These are phyloP conservation scores for Penicillium fimorum DNA, from an alignment of 495 filamentous ascomycete species.

Conservation along the genomic window DNA sequence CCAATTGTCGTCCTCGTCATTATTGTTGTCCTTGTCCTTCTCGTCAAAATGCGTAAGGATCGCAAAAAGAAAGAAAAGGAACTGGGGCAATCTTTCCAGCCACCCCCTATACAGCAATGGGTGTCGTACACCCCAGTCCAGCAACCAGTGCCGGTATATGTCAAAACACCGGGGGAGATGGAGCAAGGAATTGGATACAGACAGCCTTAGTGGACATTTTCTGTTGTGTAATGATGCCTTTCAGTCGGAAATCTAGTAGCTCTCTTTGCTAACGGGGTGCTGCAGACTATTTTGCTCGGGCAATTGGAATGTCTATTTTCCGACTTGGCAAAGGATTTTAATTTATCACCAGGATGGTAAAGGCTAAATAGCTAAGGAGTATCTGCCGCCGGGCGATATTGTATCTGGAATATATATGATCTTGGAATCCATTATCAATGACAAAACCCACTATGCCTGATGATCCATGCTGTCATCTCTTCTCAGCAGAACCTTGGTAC, in stretches of 20 bases:
- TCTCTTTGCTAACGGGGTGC: neutral
- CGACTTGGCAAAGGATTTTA: neutral
- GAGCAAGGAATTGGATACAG: neutral
- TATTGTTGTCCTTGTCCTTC: neutral
- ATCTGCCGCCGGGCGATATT: no score
- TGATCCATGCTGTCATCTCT: no score
- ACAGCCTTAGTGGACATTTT: neutral
- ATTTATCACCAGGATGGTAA: no score
- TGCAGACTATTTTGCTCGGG: neutral
- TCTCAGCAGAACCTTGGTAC: no score
- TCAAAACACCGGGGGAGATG: slow-evolving; percentile 3
- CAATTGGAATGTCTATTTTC: neutral
- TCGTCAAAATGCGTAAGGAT: slow-evolving; percentile 12
- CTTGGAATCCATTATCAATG: no score
- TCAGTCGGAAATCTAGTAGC: neutral
- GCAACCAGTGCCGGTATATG: slow-evolving; percentile 8
- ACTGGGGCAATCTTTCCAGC: slow-evolving; percentile 4
- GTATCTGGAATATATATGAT: neutral
- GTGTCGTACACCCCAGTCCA: slow-evolving; percentile 8
- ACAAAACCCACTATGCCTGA: no score
- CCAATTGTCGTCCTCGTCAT: slow-evolving; percentile 12
- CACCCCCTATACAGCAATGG: slow-evolving; percentile 17
- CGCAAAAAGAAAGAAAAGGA: slow-evolving; percentile 11
- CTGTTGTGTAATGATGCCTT: neutral
- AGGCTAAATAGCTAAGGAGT: no score